Conservation (phyloP, 2,329 filamentous ascomycete genomes). For the Calonectria pseudoreteaudii region DNA sequence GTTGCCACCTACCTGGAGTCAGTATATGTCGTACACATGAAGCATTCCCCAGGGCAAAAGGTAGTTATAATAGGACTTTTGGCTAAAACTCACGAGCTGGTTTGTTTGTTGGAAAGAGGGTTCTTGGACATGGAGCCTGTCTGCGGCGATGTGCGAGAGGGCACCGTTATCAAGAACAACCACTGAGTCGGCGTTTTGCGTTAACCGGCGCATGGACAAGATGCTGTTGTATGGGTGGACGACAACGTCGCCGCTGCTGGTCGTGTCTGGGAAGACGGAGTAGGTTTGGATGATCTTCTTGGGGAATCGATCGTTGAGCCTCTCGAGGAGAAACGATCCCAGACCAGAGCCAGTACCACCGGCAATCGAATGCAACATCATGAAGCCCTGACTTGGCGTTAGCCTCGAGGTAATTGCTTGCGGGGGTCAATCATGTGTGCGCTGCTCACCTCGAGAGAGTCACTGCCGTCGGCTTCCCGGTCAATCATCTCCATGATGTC, state of each 20-base stretch:
- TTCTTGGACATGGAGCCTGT: slow-evolving; percentile 93
- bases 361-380: slow-evolving; percentile 98
- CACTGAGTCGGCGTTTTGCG: slow-evolving; percentile 96
- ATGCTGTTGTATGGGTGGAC: slow-evolving; percentile 99
- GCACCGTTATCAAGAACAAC: slow-evolving; percentile 98
- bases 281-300: slow-evolving; percentile 99
- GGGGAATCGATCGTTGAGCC: slow-evolving; percentile 95
- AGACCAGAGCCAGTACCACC: slow-evolving; percentile 97
- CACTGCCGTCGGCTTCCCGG: slow-evolving; percentile 96
- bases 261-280: slow-evolving; percentile 96
- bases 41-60: neutral
- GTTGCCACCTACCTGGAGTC: slow-evolving; percentile 75
- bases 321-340: slow-evolving; percentile 92
- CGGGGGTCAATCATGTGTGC: neutral
- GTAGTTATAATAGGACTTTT: neutral
- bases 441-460: slow-evolving; percentile 80
- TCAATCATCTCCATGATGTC: slow-evolving; percentile 99
- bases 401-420: neutral
- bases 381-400: slow-evolving; percentile 79
- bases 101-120: slow-evolving; percentile 98
- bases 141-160: slow-evolving; percentile 91
- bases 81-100: slow-evolving; percentile 74
- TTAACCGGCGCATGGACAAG: slow-evolving; percentile 88
- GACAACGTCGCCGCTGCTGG: slow-evolving; percentile 88
- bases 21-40: neutral